Conservation (phyloP, 2,329 filamentous ascomycete genomes). For the Simplicillium aogashimaense region DNA sequence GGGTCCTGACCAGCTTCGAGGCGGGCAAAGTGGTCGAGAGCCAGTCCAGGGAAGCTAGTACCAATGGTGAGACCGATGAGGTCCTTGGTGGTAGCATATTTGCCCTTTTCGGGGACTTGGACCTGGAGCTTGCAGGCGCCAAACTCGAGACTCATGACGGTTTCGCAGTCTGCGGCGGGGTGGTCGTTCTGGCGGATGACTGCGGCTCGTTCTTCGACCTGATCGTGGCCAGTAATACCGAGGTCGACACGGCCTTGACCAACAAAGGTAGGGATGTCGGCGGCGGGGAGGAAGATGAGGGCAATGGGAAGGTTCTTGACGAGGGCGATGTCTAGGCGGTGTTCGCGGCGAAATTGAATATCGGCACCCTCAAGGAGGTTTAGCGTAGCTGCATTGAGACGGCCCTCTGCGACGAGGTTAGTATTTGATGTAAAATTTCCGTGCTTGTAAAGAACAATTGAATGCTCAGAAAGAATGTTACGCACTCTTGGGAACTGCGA, state of each 20-base stretch:
- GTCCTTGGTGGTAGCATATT: constrained; percentile 58
- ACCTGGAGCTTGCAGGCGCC: constrained; percentile 89
- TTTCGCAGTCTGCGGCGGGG: constrained; percentile 58
- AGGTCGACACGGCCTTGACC: constrained; percentile 89
- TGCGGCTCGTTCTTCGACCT: constrained; percentile 75
- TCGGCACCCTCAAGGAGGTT: constrained; percentile 90
- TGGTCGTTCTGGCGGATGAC: constrained; percentile 37
- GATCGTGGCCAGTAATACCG: constrained; percentile 89
- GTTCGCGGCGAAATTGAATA: constrained; percentile 93
- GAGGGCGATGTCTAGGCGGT: constrained; percentile 90
- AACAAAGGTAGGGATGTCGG: constrained; percentile 95
- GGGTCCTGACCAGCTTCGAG: constrained; percentile 52
- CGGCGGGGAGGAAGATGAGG: constrained; percentile 91
- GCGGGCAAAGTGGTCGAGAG: constrained; percentile 72
- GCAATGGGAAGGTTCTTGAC: constrained; percentile 96
- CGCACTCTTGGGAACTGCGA: not conserved
- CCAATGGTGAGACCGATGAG: constrained; percentile 88
- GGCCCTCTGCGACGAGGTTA: constrained; percentile 58
- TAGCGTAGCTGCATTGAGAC: constrained; percentile 77
- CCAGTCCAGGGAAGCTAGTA: constrained; percentile 85
- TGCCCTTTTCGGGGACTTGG: constrained; percentile 85
- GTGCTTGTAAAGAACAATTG: no score
- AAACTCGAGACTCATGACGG: constrained; percentile 84
- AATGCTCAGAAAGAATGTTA: not conserved
- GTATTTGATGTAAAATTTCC: constrained; percentile 9